Evolutionary conservation across 257 asterid genomes (phyloP).

Genomic region (Plantago major): DNA sequence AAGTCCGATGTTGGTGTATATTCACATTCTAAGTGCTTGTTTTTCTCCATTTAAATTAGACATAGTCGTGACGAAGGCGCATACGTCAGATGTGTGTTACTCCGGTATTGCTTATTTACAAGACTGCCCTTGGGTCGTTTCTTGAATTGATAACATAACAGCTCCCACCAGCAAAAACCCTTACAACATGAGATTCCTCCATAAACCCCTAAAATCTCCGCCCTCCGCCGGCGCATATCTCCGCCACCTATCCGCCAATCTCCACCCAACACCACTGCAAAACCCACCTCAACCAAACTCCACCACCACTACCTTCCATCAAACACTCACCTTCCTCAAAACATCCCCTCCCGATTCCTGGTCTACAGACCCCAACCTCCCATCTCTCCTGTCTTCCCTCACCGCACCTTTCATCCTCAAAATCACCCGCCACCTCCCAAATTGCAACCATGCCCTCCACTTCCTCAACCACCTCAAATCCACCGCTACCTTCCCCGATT

Average conservation of each 20-base stretch:
- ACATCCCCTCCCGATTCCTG: conserved; percentile 50
- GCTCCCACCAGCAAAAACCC: neutral
- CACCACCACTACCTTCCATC: conserved; percentile 24
- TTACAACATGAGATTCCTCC: conserved; percentile 30
- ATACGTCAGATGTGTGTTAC: no score
- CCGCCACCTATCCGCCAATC: conserved; percentile 16
- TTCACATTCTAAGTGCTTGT: no score
- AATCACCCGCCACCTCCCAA: conserved; percentile 60
- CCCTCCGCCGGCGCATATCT: conserved; percentile 16
- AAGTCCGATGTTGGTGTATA: no score
- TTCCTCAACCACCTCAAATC: conserved; percentile 47
- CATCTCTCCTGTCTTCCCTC: conserved; percentile 43
- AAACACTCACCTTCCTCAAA: conserved; percentile 41
- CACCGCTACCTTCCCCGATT: conserved; percentile 15
- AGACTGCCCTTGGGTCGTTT: no score
- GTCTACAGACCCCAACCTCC: conserved; percentile 41
- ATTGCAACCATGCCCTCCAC: conserved; percentile 45
- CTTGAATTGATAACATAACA: neutral
- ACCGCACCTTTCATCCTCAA: conserved; percentile 46
- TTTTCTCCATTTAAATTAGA: no score
- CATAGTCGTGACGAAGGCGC: no score
- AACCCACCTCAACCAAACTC: neutral
- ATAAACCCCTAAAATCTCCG: conserved; percentile 28
- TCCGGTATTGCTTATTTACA: no score
- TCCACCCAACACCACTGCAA: conserved; percentile 4